These are phyloP conservation scores for Cyclocybe cylindracea DNA, from an alignment of 768 basidiomycete species.

Conservation along the genomic window DNA sequence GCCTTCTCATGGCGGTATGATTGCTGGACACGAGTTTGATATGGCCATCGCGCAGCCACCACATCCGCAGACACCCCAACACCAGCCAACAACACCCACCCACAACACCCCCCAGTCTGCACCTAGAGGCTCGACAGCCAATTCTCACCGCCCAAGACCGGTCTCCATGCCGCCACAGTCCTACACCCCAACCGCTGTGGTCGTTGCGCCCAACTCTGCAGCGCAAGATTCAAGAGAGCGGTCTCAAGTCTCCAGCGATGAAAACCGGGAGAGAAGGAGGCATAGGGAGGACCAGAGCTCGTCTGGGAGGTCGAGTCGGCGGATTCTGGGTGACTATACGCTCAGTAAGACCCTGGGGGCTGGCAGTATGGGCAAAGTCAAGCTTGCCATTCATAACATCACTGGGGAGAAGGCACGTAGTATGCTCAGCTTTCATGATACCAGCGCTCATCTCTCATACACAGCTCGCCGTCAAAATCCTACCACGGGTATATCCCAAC, in stretches of 20 bases:
- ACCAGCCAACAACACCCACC: slow-evolving; percentile 18
- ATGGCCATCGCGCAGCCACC: slow-evolving; percentile 49
- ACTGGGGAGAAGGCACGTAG: slow-evolving; percentile 88
- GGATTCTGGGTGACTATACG: slow-evolving; percentile 91
- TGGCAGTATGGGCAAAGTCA: slow-evolving; percentile 99
- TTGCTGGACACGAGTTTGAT: slow-evolving; percentile 67
- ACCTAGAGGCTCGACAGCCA: slow-evolving; percentile 29
- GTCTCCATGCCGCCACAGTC: slow-evolving; percentile 77
- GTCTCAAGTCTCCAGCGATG: slow-evolving; percentile 27
- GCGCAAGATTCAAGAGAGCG: slow-evolving; percentile 35
- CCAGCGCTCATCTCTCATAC: slow-evolving; percentile 4
- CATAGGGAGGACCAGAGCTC: slow-evolving; percentile 30
- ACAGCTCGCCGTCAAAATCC: slow-evolving; percentile 98
- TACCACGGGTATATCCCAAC: slow-evolving; percentile 79
- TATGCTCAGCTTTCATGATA: slow-evolving; percentile 8
- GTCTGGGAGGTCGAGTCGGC: slow-evolving; percentile 33
- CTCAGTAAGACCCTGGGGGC: slow-evolving; percentile 96
- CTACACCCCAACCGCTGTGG: slow-evolving; percentile 22
- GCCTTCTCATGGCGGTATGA: slow-evolving; percentile 56
- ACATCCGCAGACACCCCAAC: slow-evolving; percentile 20
- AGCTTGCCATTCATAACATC: slow-evolving; percentile 86
- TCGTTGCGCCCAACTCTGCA: slow-evolving; percentile 21
- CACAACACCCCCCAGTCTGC: slow-evolving; percentile 25
- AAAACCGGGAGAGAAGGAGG: slow-evolving; percentile 28
- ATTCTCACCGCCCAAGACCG: slow-evolving; percentile 55